Evolutionary conservation across 2,329 filamentous ascomycete species (phyloP).

Genomic region (Monosporascus sp.): DNA sequence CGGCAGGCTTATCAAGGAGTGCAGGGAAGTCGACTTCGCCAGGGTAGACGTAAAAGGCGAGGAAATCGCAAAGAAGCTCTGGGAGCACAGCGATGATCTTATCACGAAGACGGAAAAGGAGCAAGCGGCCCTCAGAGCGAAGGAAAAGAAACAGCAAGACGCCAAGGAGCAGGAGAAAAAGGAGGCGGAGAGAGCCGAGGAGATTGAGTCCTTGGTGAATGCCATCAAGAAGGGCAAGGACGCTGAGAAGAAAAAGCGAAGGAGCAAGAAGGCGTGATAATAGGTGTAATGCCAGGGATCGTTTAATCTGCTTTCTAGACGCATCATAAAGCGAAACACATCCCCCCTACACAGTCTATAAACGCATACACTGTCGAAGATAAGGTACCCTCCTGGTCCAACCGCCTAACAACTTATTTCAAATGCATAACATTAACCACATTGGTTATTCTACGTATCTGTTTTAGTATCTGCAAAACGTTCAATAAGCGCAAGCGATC

Average conservation of each 20-base stretch:
- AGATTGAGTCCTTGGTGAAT: constrained; percentile 22
- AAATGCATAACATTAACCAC: no score
- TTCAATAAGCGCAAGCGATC: no score
- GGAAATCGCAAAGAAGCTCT: constrained; percentile 74
- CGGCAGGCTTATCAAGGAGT: constrained; percentile 82
- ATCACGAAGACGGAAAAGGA: constrained; percentile 79
- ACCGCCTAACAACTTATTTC: no score
- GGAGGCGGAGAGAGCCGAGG: constrained; percentile 24
- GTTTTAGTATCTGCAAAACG: no score
- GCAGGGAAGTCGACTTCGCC: constrained; percentile 67
- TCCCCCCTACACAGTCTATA: no score
- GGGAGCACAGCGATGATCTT: constrained; percentile 82
- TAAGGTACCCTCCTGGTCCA: no score
- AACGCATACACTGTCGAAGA: no score
- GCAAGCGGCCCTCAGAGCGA: constrained; percentile 48
- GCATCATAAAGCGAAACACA: no score
- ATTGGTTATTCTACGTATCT: no score
- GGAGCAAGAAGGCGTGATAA: constrained; percentile 23
- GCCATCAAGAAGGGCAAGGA: constrained; percentile 31
- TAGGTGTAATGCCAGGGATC: not conserved
- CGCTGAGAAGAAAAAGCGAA: constrained; percentile 25
- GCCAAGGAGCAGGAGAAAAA: constrained; percentile 25
- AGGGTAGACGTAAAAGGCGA: constrained; percentile 75
- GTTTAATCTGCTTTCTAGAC: not conserved
- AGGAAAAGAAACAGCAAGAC: constrained; percentile 36